Percentiles rank a stretch among this genome's conserved stretches.
Evolutionary conservation across 441 rosid genomes (phyloP).

Genomic region (Adansonia madagascariensis): DNA sequence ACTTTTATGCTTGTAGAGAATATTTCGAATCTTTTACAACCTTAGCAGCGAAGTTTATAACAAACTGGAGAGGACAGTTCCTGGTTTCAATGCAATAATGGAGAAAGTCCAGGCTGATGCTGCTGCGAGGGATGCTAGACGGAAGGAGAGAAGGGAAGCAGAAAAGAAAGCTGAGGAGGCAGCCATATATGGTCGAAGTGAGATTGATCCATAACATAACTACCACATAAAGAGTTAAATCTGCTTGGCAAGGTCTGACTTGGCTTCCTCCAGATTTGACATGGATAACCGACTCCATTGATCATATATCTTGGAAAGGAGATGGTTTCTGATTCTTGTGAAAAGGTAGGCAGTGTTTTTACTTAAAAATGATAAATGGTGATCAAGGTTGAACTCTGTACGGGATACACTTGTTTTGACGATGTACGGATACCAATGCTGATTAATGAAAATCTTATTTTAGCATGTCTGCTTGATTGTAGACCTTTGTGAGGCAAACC

Average conservation of each 20-base stretch:
- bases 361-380: neutral
- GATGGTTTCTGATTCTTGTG: conserved; percentile 13
- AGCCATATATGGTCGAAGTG: conserved; percentile 9
- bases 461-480: neutral
- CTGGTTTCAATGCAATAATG: conserved; percentile 60
- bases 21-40: conserved; percentile 41
- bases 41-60: conserved; percentile 44
- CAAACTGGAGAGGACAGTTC: conserved; percentile 49
- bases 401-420: conserved; percentile 12
- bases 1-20: conserved; percentile 47
- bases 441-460: neutral
- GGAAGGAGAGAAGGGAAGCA: conserved; percentile 46
- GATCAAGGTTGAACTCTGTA: conserved; percentile 13
- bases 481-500: neutral
- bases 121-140: conserved; percentile 38
- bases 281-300: neutral
- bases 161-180: conserved; percentile 38
- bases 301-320: neutral
- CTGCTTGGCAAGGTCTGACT: neutral
- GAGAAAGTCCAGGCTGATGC: conserved; percentile 55
- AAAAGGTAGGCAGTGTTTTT: neutral
- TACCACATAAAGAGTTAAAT: neutral
- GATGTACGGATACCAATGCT: neutral
- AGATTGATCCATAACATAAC: conserved; percentile 31
- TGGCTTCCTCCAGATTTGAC: conserved; percentile 1